Percentiles rank a stretch among this genome's conserved stretches.
Evolutionary conservation across 2,329 filamentous ascomycete species (phyloP).

Genomic region (Chalaropsis ovoidea): DNA sequence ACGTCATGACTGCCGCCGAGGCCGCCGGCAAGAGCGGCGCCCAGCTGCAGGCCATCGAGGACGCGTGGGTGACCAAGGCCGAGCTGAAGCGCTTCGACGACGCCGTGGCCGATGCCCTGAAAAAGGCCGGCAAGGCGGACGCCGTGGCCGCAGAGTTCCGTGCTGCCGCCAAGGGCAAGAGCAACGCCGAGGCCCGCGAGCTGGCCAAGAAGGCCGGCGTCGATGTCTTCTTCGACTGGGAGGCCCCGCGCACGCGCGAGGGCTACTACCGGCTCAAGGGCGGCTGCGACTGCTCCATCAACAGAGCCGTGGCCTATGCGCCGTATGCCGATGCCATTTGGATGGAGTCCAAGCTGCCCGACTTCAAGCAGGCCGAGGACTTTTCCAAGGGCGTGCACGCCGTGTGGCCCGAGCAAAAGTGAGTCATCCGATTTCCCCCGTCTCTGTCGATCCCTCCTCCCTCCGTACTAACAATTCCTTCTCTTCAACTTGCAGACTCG

Average conservation of each 20-base stretch:
- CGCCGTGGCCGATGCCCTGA: slow-evolving; percentile 74
- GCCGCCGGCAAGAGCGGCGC: slow-evolving; percentile 66
- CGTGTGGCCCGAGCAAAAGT: slow-evolving; percentile 95
- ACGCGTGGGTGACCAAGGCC: slow-evolving; percentile 71
- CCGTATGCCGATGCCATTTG: slow-evolving; percentile 94
- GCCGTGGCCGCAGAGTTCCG: slow-evolving; percentile 63
- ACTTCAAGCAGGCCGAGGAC: slow-evolving; percentile 81
- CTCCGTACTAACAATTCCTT: slow-evolving; percentile 13
- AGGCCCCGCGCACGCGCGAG: slow-evolving; percentile 81
- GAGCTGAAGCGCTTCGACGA: slow-evolving; percentile 82
- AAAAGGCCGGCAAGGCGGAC: slow-evolving; percentile 50
- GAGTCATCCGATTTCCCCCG: slow-evolving; percentile 33
- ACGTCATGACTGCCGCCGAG: slow-evolving; percentile 84
- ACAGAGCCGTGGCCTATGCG: slow-evolving; percentile 81
- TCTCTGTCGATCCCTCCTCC: not conserved
- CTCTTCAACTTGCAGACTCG: slow-evolving; percentile 49
- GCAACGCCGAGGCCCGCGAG: slow-evolving; percentile 68
- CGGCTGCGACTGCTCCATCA: slow-evolving; percentile 82
- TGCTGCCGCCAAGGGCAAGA: slow-evolving; percentile 65
- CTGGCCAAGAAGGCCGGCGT: slow-evolving; percentile 65
- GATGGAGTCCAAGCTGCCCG: slow-evolving; percentile 98
- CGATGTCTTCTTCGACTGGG: slow-evolving; percentile 89
- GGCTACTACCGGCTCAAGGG: slow-evolving; percentile 91
- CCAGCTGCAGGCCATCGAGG: slow-evolving; percentile 82
- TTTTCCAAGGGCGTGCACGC: slow-evolving; percentile 91